Conservation (phyloP, 306 rosid species). For the Quercus agrifolia region DNA sequence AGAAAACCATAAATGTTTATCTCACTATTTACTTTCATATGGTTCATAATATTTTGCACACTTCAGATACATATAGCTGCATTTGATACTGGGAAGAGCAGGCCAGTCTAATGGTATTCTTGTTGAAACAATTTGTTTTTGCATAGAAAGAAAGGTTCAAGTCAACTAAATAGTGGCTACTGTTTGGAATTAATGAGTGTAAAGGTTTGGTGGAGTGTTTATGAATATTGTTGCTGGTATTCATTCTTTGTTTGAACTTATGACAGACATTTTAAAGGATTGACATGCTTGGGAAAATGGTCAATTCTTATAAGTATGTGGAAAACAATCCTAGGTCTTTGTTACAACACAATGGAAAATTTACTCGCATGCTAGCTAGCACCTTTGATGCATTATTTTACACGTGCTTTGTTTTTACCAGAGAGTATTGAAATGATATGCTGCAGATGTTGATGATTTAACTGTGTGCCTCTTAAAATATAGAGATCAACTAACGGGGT, state of each 20-base stretch:
- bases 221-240: not conserved
- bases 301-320: not conserved
- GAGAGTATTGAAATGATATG: not conserved
- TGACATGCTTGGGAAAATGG: not conserved
- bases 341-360: not conserved
- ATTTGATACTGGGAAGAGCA: not conserved
- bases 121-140: not conserved
- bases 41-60: not conserved
- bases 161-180: not conserved
- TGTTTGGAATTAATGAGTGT: not conserved
- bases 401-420: not conserved
- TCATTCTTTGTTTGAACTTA: not conserved
- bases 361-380: not conserved
- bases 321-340: not conserved
- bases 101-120: not conserved
- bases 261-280: not conserved
- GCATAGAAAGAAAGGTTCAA: not conserved
- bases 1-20: not conserved
- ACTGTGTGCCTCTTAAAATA: not conserved
- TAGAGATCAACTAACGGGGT: not conserved
- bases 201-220: not conserved
- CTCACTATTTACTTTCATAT: not conserved
- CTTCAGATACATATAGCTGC: not conserved
- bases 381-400: not conserved
- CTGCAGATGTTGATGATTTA: not conserved